Evolutionary conservation across 495 filamentous ascomycete genomes (phyloP).

Genomic region (Friedmanniomyces simplex): DNA sequence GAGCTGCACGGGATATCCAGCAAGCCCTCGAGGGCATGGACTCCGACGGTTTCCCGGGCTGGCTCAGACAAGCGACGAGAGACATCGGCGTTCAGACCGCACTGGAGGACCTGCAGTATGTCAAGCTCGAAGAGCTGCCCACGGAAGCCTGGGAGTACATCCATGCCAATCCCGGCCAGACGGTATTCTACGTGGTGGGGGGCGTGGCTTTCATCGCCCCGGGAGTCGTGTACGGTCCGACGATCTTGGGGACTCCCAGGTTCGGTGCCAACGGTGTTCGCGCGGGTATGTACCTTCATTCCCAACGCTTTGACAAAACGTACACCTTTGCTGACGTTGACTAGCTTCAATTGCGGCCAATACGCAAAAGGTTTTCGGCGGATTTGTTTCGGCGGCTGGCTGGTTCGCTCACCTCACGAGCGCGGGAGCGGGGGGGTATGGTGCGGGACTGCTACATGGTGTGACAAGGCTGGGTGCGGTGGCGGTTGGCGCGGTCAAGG

Average conservation of each 20-base stretch:
- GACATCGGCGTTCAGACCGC: neutral
- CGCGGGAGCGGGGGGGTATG: no score
- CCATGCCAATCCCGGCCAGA: neutral
- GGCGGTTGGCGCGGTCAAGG: no score
- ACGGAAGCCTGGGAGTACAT: neutral
- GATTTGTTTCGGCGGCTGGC: no score
- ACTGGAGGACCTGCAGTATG: neutral
- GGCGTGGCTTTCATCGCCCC: constrained; percentile 1
- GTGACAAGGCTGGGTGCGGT: no score
- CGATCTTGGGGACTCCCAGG: neutral
- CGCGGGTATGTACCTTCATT: no score
- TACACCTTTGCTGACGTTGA: no score
- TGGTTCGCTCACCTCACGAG: no score
- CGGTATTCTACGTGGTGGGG: neutral
- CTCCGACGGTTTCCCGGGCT: neutral
- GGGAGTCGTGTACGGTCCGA: neutral
- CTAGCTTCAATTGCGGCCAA: no score
- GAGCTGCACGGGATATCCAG: neutral
- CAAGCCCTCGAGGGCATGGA: neutral
- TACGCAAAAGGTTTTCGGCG: no score
- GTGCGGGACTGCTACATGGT: no score
- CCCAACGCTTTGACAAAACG: no score
- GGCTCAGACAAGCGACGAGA: neutral
- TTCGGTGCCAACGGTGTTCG: neutral
- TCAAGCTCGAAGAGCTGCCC: constrained; percentile 3